phyloP scores from a whole-genome alignment of 805 yeast genomes.

The Spathaspora boniae region DNA sequence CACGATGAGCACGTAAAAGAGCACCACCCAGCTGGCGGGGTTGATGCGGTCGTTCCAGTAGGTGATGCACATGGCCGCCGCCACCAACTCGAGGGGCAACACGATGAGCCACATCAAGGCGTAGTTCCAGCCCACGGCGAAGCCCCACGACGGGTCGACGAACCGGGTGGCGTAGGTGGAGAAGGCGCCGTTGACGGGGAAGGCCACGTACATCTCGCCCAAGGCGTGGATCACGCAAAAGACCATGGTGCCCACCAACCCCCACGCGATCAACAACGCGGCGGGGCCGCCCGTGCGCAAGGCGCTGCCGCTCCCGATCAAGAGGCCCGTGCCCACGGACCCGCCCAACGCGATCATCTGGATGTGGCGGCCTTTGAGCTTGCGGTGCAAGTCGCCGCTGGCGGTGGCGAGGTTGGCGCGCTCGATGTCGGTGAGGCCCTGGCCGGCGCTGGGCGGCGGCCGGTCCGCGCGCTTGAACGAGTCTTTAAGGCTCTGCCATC shows the following conservation, averaged over 20 bases:
- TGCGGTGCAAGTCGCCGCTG: constrained; percentile 40
- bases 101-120: constrained; percentile 38
- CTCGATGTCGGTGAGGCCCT: constrained; percentile 31
- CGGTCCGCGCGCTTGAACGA: constrained; percentile 28
- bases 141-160: constrained; percentile 38
- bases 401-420: constrained; percentile 31
- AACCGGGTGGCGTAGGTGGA: constrained; percentile 37
- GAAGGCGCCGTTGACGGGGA: constrained; percentile 39
- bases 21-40: constrained; percentile 36
- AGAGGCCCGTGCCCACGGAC: constrained; percentile 61
- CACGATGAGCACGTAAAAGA: constrained; percentile 29
- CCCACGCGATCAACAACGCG: constrained; percentile 50
- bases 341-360: constrained; percentile 73
- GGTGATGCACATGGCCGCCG: constrained; percentile 34
- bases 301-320: constrained; percentile 46
- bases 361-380: constrained; percentile 45
- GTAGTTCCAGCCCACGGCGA: constrained; percentile 39
- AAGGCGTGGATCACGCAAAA: constrained; percentile 59
- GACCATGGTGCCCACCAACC: constrained; percentile 54
- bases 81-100: constrained; percentile 35
- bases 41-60: constrained; percentile 33
- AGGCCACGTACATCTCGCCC: constrained; percentile 59
- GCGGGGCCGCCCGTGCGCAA: constrained; percentile 42
- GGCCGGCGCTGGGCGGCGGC: not conserved
- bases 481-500: constrained; percentile 23